Evolutionary conservation across 2,329 filamentous ascomycete species (phyloP), one percentile per base, ranked within the genome.

Genomic region (Didymella keratinophila): DNA sequence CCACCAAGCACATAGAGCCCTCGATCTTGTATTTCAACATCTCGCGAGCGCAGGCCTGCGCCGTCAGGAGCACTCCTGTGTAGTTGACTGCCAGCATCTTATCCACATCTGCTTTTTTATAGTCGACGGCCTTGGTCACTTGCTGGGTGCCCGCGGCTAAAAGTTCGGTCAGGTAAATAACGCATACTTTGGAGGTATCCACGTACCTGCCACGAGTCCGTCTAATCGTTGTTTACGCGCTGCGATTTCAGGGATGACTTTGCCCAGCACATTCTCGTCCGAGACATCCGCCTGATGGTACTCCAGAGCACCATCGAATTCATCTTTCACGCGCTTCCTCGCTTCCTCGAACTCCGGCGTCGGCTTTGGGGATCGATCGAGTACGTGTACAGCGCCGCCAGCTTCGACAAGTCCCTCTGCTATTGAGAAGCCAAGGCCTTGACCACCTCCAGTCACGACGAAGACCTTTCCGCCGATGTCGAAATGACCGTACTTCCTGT

Each of bases 251-350:
- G 83, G 81, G 56, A 96, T 82, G 42, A 90, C 82, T 21, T 78
- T 78, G 71, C 93, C 88, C 45, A 97, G 81, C 36, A 81, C 75
- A 2, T 83, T 79, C 30, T 87, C 86, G 68, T 94, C 85, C 20
- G 90, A 86, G 10, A 96, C 91, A 74, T 97, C 92, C 49, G 92
- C 86, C 60, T 88, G 86, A 71, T 89, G 87, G 79, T 96, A 96
- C 56, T 86, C 82, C 37, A 95, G 76, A 44, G 82, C 83, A 4
- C 87, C 87, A 61, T 82, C 84, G 25, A 90, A 82, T 68, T 89
- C 85, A 32, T 82, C 75, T 8, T 78, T 78, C 28, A 89, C 87
- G 36, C 86, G 83, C 57, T 83, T 79, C 58, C 87, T 86, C 41
- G 92, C 82, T 36, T 80, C 78, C 48, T 81, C 82, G 74, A 93